Conservation (phyloP, 345 rosid genomes). For the Eucalyptus erythrocorys region DNA sequence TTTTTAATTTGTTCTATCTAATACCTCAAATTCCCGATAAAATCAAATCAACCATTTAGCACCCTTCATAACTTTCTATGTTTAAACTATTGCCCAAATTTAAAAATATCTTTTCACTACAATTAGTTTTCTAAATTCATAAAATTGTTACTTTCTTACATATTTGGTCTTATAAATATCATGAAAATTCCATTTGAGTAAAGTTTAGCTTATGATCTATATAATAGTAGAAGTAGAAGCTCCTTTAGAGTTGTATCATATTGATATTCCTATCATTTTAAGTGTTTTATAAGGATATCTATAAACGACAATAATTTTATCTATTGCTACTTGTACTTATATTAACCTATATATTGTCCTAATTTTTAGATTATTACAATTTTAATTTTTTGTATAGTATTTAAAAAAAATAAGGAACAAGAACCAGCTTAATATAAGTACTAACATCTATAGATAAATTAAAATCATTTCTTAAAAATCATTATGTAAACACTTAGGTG, state of each 20-base stretch:
- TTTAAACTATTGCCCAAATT: not conserved
- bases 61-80: not conserved
- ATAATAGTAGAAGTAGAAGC: not conserved
- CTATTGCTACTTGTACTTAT: no score
- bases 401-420: not conserved
- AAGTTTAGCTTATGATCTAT: not conserved
- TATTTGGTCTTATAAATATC: not conserved
- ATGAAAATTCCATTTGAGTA: not conserved
- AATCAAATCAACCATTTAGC: not conserved
- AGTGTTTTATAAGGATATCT: not conserved
- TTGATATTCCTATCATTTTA: not conserved
- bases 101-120: not conserved
- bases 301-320: no score
- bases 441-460: not conserved
- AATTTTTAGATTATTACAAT: no score
- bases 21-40: fast-evolving
- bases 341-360: not conserved
- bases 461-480: not conserved
- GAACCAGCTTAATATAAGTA: no score
- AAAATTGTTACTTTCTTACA: no score
- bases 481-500: not conserved
- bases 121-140: not conserved
- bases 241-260: not conserved
- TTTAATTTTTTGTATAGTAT: not conserved
- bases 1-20: not conserved